Evolutionary conservation across 1,139 yeast species (phyloP).

Genomic region (Meyerozyma athensensis): DNA sequence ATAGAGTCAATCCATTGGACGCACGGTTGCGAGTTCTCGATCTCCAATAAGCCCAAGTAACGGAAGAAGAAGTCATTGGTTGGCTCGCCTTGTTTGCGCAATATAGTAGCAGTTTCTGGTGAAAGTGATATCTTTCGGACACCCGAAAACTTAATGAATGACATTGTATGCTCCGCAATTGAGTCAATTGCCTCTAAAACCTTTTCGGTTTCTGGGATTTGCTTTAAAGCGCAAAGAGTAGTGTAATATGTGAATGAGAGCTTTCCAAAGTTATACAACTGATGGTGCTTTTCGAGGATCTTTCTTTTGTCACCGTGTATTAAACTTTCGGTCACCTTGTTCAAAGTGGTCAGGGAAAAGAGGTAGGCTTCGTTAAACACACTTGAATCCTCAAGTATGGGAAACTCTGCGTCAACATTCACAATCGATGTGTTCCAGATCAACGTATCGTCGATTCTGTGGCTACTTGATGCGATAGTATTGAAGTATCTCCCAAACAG

Average conservation of each 20-base stretch:
- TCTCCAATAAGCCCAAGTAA: slow-evolving; percentile 3
- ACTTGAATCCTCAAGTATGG: background rate
- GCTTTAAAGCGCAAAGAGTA: background rate
- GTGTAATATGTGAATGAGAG: background rate
- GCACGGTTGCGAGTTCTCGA: background rate
- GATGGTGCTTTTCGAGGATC: background rate
- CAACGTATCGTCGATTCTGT: background rate
- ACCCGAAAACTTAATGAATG: background rate
- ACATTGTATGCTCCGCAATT: background rate
- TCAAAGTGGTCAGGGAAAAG: background rate
- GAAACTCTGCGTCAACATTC: background rate
- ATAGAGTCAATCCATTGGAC: background rate
- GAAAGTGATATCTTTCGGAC: background rate
- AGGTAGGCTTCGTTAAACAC: background rate
- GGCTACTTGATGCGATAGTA: background rate
- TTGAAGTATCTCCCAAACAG: slow-evolving; percentile 1
- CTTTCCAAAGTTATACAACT: slow-evolving; percentile 1
- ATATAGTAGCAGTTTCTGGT: background rate
- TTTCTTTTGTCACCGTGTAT: background rate
- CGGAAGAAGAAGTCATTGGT: background rate
- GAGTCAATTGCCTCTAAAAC: background rate
- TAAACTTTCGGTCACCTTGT: background rate
- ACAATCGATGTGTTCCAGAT: background rate
- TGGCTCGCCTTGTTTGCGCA: background rate
- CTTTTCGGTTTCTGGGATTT: background rate